phyloP scores from a whole-genome alignment of 768 basidiomycete genomes.

The Russula ochroleuca region DNA sequence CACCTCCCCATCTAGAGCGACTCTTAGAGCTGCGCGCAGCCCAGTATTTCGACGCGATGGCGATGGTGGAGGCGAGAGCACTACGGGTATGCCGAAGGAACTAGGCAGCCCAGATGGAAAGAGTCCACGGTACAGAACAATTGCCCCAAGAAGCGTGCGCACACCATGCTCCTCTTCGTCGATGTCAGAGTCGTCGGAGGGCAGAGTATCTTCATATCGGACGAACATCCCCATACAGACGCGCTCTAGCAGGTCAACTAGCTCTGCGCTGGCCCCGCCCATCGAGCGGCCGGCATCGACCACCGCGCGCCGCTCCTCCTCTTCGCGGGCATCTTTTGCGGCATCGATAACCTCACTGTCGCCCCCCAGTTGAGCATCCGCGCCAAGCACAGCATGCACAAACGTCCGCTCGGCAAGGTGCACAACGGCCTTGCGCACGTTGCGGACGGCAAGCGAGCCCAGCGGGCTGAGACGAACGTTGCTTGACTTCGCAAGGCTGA shows the following conservation, averaged over 20 bases:
- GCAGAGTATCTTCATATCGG: conserved; percentile 33
- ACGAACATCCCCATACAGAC: conserved; percentile 33
- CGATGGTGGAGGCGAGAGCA: conserved; percentile 61
- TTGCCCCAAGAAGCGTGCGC: conserved; percentile 54
- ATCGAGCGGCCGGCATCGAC: conserved; percentile 59
- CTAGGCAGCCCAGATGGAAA: conserved; percentile 41
- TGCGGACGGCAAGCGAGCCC: conserved; percentile 45
- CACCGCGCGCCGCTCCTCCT: conserved; percentile 44
- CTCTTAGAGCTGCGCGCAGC: conserved; percentile 45
- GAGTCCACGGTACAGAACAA: conserved; percentile 57
- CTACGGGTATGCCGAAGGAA: conserved; percentile 32
- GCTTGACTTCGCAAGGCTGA: conserved; percentile 35
- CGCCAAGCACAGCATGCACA: conserved; percentile 41
- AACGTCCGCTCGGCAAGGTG: conserved; percentile 54
- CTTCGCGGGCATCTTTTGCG: conserved; percentile 34
- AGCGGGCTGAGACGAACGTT: conserved; percentile 37
- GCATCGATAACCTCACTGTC: conserved; percentile 31
- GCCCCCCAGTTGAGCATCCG: conserved; percentile 11
- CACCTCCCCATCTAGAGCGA: conserved; percentile 50
- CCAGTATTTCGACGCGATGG: conserved; percentile 40
- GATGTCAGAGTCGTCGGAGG: conserved; percentile 23
- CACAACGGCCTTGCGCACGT: conserved; percentile 51
- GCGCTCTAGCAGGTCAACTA: conserved; percentile 54
- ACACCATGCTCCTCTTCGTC: conserved; percentile 47
- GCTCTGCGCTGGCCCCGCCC: conserved; percentile 51